Evolutionary conservation across 2,329 filamentous ascomycete genomes (phyloP), one percentile per base, ranked within the genome.

Genomic region (Xylaria sp.): DNA sequence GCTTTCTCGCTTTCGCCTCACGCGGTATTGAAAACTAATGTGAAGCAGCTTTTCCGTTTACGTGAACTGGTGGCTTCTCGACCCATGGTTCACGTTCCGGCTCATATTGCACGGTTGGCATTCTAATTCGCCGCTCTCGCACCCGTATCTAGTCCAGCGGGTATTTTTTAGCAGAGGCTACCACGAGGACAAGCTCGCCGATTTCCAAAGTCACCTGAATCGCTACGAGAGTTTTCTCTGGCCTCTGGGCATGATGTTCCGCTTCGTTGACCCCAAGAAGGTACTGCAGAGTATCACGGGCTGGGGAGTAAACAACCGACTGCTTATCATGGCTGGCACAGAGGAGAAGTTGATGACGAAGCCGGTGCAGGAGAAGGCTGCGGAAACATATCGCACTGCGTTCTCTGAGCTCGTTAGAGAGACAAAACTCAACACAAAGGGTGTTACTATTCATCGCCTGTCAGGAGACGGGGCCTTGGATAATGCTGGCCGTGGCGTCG

Each of bases 181-280:
- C 55, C 80, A 83, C 0, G 75, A 79, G 5, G 69, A 75, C 1
- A 76, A 81, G 5, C 79, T 87, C 1, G 58, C 75, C 2, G 75
- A 78, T 2, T 83, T 88, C 60, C 81, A 83, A 70, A 71, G 73
- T 1, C 78, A 80, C 3, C 78, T 84, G 65, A 80, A 80, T 30
- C 78, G 80, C 3, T 89, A 86, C 68, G 85, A 88, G 72, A 84
- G 81, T 68, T 84, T 85, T 72, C 72, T 81, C 36, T 88, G 85
- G 86, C 82, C 84, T 0, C 64, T 84, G 41, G 82, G 83, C 60
- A 84, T 86, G 78, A 79, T 85, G 66, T 73, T 69, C 36, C 76
- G 78, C 2, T 86, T 87, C 69, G 79, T 82, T 10, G 78, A 80
- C 15, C 78, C 80, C 0, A 66, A 76, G 41, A 80, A 77, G 18